Conservation (phyloP, 768 basidiomycete genomes). For the Chlorophyllum brunneum region DNA sequence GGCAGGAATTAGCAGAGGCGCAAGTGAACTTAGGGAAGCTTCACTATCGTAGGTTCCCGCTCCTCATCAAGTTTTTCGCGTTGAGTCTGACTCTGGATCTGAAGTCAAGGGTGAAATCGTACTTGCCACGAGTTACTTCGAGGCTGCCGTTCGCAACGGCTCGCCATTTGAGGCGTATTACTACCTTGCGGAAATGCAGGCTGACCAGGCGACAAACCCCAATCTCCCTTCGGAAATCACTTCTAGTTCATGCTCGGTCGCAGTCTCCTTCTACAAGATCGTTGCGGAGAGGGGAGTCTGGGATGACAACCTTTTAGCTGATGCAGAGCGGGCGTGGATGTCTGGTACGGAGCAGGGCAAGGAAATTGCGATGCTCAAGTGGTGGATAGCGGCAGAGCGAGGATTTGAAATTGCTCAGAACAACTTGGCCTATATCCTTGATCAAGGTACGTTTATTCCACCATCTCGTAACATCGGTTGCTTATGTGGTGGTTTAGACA, state of each 20-base stretch:
- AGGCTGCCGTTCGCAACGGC: constrained; percentile 80
- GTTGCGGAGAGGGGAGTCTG: constrained; percentile 90
- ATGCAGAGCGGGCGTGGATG: constrained; percentile 77
- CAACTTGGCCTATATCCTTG: constrained; percentile 88
- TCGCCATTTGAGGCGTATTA: constrained; percentile 95
- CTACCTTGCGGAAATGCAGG: constrained; percentile 83
- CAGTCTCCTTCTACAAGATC: constrained; percentile 90
- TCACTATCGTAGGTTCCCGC: constrained; percentile 38
- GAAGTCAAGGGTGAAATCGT: constrained; percentile 67
- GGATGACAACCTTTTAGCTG: constrained; percentile 75
- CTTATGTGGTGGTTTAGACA: constrained; percentile 41
- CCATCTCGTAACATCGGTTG: background rate
- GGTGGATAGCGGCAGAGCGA: constrained; percentile 93
- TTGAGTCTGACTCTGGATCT: constrained; percentile 10
- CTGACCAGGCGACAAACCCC: constrained; percentile 45
- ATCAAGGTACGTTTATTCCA: constrained; percentile 62
- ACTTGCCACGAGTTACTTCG: constrained; percentile 71
- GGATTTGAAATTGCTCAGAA: constrained; percentile 93
- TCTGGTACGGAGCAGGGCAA: constrained; percentile 66
- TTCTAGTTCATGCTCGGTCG: constrained; percentile 81
- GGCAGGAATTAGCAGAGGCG: constrained; percentile 88
- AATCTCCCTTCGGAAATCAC: constrained; percentile 42
- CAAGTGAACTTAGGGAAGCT: constrained; percentile 87
- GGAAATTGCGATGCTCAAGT: constrained; percentile 83
- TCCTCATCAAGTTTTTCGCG: constrained; percentile 21